Evolutionary conservation across 768 basidiomycete genomes (phyloP), one percentile per base, ranked within the genome.

Genomic region (Suillus discolor): DNA sequence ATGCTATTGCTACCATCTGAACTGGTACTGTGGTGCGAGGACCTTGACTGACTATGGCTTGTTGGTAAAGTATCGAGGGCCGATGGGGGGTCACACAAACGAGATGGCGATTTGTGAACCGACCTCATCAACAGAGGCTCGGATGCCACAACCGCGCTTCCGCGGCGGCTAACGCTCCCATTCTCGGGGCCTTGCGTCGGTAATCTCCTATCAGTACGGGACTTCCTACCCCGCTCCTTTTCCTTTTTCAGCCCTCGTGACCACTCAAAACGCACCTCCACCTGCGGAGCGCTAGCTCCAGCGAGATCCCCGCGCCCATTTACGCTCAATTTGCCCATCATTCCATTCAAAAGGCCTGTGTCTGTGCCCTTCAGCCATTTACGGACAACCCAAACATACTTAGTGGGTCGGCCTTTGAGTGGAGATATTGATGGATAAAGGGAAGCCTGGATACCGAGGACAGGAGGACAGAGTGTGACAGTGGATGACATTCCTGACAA

Each of bases 181-280:
- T 34, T 62, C 23, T 67, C 67, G 28, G 45, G 66, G 62, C 63
- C 31, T 23, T 54, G 65, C 8, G 57, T 47, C 31, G 25, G 54
- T 9, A 57, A 54, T 38, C 57, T 65, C 71, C 71, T 71, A 38
- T 71, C 69, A 34, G 28, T 34, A 59, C 71, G 68, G 60, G 71
- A 55, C 71, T 69, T 75, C 41, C 70, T 72, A 23, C 62, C 39
- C 25, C 15, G 69, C 57, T 68, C 67, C 54, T 64, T 65, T 34
- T 67, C 68, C 66, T 71, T 70, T 69, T 74, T 74, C 51, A 66
- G 61, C 39, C 69, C 72, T 57, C 90, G 79, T 71, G 84, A 84
- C 93, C 93, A 95, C 77, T 94, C 92, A 73, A 94, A 90, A 55
- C 87, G 78, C 23, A 94, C 86, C 71, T 94, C 91, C 1, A 92